Base-by-base conservation (phyloP, 2,329 filamentous ascomycete species). In the Diaporthe citriasiana region DNA sequence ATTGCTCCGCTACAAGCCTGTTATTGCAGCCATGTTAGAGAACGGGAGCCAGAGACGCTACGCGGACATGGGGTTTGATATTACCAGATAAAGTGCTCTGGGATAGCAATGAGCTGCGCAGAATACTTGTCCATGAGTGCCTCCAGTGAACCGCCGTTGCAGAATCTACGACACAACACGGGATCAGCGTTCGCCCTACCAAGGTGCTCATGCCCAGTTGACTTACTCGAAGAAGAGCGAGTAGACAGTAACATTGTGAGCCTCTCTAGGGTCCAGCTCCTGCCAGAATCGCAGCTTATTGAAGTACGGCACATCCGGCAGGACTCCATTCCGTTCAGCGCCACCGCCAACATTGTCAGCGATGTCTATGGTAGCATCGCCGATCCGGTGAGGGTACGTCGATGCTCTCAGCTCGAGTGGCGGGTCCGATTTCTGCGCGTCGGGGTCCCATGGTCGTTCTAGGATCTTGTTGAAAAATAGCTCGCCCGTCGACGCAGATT, bases 241-340 rank as follows among this genome's bases (percentile, higher is more conserved):
- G 13, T 25, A 66, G 30, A 66, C 63, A 27, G 22, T 38, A 30
- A 47, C 50, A 27, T 35, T 7, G 3, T 25, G 13, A 12, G 0
- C 2, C 25, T 66, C 60, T 1, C 1, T 2, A 25, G 30, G 42
- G 27, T 25, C 12, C 45, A 66, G 10, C 42, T 66, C 30, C 42
- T 66, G 60, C 42, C 42, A 66, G 60, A 66, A 66, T 12, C 60
- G 42, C 22, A 66, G 45, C 33, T 30, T 38, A n/a, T 66, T 66
- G 45, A 66, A 51, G 22, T 19, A 66, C 17, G 45, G 45, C 45
- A 51, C 22, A 33, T 66, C 10, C 12, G 45, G 45, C 22, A 66
- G 45, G 6, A 38, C 8, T 3, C 63, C 63, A 19, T 38, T 51
- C 22, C 63, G 45, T 3, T n/a, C 12, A 30, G 19, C 7, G 19